Conservation (phyloP, 108 stramenopile genomes). For the Pseudonitzschia pungens region DNA sequence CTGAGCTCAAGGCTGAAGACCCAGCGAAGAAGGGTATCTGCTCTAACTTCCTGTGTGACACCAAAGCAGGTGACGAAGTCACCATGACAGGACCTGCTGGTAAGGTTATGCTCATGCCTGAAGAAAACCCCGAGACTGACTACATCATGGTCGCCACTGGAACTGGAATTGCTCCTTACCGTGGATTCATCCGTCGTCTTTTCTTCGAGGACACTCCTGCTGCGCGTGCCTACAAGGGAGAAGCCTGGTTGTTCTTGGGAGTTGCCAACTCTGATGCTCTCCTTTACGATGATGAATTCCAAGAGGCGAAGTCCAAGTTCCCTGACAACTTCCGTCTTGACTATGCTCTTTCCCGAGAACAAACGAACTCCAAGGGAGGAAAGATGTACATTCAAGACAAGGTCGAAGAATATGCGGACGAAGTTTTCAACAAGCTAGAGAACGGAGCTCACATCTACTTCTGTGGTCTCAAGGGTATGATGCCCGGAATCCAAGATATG, state of each 20-base stretch:
- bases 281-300: constrained; percentile 96
- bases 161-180: constrained; percentile 97
- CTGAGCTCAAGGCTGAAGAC: constrained; percentile 93
- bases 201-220: constrained; percentile 95
- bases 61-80: constrained; percentile 87
- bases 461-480: constrained; percentile 99
- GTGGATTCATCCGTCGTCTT: constrained; percentile 94
- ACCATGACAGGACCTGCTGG: constrained; percentile 94
- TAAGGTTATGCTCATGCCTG: constrained; percentile 98
- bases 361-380: constrained; percentile 91
- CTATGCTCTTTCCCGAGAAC: constrained; percentile 94
- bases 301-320: constrained; percentile 77
- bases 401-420: constrained; percentile 93
- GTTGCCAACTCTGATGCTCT: constrained; percentile 97
- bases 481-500: constrained; percentile 97
- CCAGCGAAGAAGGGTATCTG: constrained; percentile 98
- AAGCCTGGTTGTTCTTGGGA: constrained; percentile 97
- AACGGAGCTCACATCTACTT: constrained; percentile 98
- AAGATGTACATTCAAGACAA: constrained; percentile 99
- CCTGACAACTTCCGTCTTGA: constrained; percentile 94
- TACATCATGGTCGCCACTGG: constrained; percentile 99
- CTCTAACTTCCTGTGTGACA: constrained; percentile 98
- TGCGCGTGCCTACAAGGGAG: constrained; percentile 86
- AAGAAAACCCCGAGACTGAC: constrained; percentile 90
- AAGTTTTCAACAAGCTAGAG: constrained; percentile 88